Conservation (phyloP, 116 monocot genomes). For the Phalaenopsis hybrid region DNA sequence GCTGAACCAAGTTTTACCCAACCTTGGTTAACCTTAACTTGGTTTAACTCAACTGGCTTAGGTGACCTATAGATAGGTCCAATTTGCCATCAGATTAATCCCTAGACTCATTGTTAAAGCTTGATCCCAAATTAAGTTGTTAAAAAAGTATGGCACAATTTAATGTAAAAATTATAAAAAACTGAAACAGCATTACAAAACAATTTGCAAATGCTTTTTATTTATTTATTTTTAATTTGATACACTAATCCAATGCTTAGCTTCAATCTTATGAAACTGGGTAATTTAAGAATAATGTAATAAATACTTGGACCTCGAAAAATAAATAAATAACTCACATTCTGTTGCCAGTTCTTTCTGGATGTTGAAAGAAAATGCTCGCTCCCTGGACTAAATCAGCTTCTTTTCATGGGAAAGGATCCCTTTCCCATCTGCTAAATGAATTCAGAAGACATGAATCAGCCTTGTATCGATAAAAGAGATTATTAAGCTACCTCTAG, state of each 20-base stretch:
- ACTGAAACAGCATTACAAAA: neutral
- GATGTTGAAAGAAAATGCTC: neutral
- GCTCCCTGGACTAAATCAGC: too few relatives aligned
- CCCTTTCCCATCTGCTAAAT: too few relatives aligned
- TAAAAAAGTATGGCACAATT: too few relatives aligned
- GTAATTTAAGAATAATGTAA: neutral
- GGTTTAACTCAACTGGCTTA: too few relatives aligned
- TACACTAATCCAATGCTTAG: neutral
- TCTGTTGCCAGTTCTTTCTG: neutral
- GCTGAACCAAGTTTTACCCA: too few relatives aligned
- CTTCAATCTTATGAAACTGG: neutral
- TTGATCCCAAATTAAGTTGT: too few relatives aligned
- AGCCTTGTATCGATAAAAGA: neutral
- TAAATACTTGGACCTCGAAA: neutral
- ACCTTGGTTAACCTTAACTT: too few relatives aligned
- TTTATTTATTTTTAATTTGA: neutral
- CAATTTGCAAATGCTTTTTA: neutral
- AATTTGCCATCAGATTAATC: too few relatives aligned
- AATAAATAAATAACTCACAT: neutral
- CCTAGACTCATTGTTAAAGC: too few relatives aligned
- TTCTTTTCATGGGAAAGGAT: too few relatives aligned
- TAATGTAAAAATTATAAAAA: neutral
- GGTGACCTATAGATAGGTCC: too few relatives aligned
- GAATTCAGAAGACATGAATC: neutral
- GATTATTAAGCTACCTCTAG: neutral